Conservation (phyloP, 2,329 filamentous ascomycete genomes). For the Talaromyces pinophilus region DNA sequence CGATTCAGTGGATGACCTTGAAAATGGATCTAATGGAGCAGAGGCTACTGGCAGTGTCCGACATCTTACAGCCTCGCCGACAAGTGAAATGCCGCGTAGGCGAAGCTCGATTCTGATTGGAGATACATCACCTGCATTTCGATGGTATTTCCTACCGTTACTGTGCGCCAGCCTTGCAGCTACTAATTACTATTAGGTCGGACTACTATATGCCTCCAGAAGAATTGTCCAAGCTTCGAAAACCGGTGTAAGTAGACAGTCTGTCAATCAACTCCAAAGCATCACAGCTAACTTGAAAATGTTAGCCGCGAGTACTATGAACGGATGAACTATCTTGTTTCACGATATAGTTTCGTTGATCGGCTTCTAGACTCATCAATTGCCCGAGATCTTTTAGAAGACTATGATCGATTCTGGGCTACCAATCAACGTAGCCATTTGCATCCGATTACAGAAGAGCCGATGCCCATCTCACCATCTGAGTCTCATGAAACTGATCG, state of each 20-base stretch:
- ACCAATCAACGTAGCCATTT: slow-evolving; percentile 60
- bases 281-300: slow-evolving; percentile 6
- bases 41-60: background rate
- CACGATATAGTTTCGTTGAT: slow-evolving; percentile 93
- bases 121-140: slow-evolving; percentile 80
- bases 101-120: slow-evolving; percentile 80
- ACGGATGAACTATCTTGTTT: slow-evolving; percentile 81
- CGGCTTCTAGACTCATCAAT: slow-evolving; percentile 84
- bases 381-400: slow-evolving; percentile 87
- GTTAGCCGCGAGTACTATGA: slow-evolving; percentile 80
- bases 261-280: background rate
- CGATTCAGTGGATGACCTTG: background rate
- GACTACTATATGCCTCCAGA: slow-evolving; percentile 81
- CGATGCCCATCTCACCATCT: slow-evolving; percentile 30
- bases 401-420: slow-evolving; percentile 69
- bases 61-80: background rate
- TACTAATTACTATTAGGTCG: slow-evolving; percentile 50
- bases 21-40: slow-evolving; percentile 2
- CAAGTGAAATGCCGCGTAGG: slow-evolving; percentile 11
- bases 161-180: background rate
- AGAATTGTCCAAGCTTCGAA: slow-evolving; percentile 69
- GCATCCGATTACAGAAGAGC: slow-evolving; percentile 74
- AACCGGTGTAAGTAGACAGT: slow-evolving; percentile 57
- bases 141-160: slow-evolving; percentile 56
- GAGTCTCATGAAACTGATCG: background rate